Evolutionary conservation across 2,329 filamentous ascomycete species (phyloP).

Genomic region (Microcyclospora tardicrescens): DNA sequence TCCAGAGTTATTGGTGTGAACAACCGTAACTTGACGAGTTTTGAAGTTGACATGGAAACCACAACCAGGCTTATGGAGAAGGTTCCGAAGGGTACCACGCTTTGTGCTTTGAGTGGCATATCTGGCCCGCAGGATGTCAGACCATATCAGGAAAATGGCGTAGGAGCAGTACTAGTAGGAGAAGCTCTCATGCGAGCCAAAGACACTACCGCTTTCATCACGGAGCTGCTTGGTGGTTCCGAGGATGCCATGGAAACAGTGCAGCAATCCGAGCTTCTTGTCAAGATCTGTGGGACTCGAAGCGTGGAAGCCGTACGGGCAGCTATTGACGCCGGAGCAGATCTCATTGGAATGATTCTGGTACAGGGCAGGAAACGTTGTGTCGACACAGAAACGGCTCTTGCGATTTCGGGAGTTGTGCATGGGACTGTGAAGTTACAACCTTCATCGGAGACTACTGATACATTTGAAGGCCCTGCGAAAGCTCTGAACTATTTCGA

Average conservation of each 20-base stretch:
- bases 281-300: slow-evolving; percentile 93
- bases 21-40: slow-evolving; percentile 90
- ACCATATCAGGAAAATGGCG: slow-evolving; percentile 75
- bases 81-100: slow-evolving; percentile 72
- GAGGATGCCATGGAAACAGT: slow-evolving; percentile 15
- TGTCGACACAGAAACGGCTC: slow-evolving; percentile 64
- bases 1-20: slow-evolving; percentile 93
- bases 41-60: slow-evolving; percentile 89
- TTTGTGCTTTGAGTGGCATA: slow-evolving; percentile 91
- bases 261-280: slow-evolving; percentile 41
- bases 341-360: slow-evolving; percentile 85
- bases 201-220: slow-evolving; percentile 71
- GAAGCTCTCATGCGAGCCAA: slow-evolving; percentile 90
- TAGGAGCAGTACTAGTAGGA: slow-evolving; percentile 85
- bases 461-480: slow-evolving; percentile 8
- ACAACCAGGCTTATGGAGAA: slow-evolving; percentile 59
- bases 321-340: slow-evolving; percentile 76
- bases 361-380: slow-evolving; percentile 70
- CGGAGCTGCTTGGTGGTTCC: slow-evolving; percentile 57
- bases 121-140: slow-evolving; percentile 77
- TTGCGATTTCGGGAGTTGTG: slow-evolving; percentile 67
- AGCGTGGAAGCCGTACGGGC: slow-evolving; percentile 65
- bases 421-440: slow-evolving; percentile 38
- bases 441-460: slow-evolving; percentile 12
- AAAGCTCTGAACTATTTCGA: slow-evolving; percentile 59